Percentiles rank a stretch among this genome's conserved stretches.
Conservation (phyloP, 2,329 filamentous ascomycete species). For the Curvularia sp. region DNA sequence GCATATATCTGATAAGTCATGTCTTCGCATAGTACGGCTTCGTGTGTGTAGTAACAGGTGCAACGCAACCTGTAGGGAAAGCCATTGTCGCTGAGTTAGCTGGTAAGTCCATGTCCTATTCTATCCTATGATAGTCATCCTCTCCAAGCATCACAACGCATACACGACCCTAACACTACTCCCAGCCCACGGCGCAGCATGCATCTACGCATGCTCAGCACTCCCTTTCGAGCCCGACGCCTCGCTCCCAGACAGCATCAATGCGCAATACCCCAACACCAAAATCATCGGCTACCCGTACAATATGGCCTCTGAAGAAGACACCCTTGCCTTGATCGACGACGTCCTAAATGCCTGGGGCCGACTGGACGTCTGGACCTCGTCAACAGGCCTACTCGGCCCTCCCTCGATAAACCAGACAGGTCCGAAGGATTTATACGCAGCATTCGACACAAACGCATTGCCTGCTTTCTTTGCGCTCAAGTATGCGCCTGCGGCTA, state of each 20-base stretch:
- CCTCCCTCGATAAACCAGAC: slow-evolving; percentile 63
- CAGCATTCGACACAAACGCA: slow-evolving; percentile 66
- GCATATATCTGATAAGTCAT: neutral
- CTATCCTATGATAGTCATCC: no score
- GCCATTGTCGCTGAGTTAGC: slow-evolving; percentile 67
- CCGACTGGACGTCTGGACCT: slow-evolving; percentile 64
- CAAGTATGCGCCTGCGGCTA: slow-evolving; percentile 69
- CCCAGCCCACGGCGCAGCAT: slow-evolving; percentile 67
- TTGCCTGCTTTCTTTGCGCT: slow-evolving; percentile 70
- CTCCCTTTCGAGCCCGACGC: slow-evolving; percentile 53
- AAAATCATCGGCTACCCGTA: slow-evolving; percentile 69
- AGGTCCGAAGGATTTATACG: slow-evolving; percentile 62
- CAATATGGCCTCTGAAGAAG: slow-evolving; percentile 64
- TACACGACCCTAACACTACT: neutral
- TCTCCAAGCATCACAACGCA: neutral
- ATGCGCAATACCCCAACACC: slow-evolving; percentile 56
- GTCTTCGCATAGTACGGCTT: slow-evolving; percentile 62
- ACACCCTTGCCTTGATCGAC: slow-evolving; percentile 67
- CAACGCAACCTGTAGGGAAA: slow-evolving; percentile 65
- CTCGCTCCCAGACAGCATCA: slow-evolving; percentile 50
- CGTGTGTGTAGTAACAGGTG: slow-evolving; percentile 69
- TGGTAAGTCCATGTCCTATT: slow-evolving; percentile 47
- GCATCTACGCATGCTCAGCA: slow-evolving; percentile 66
- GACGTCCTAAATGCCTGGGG: slow-evolving; percentile 68
- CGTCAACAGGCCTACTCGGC: slow-evolving; percentile 63